A percentile compares a stretch with the other conserved stretches of the same genome.
Conservation (phyloP, 1,284 basidiomycete species). For the Moniliella sp. region DNA sequence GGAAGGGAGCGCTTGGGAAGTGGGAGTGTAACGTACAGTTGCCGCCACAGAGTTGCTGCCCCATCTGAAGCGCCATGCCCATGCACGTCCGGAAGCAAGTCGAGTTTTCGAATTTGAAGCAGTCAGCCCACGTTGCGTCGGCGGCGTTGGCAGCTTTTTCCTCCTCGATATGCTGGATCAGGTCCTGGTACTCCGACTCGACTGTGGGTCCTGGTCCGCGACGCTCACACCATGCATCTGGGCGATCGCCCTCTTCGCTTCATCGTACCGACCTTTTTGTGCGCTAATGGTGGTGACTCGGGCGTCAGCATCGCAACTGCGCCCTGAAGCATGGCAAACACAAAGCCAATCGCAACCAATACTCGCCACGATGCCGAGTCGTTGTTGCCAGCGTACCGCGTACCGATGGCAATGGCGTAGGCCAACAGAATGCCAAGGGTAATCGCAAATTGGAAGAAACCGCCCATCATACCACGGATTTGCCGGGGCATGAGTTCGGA, state of each 20-base stretch:
- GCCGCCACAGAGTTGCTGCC: constrained; percentile 54
- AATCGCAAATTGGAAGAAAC: constrained; percentile 41
- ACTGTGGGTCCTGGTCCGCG: no score
- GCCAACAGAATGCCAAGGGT: constrained; percentile 41
- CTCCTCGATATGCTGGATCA: constrained; percentile 10
- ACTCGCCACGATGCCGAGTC: constrained; percentile 47
- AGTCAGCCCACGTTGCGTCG: constrained; percentile 21
- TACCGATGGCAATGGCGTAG: constrained; percentile 37
- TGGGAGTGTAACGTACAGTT: constrained; percentile 25
- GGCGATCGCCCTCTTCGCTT: constrained; percentile 42
- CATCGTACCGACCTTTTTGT: constrained; percentile 40
- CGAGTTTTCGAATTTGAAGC: constrained; percentile 19
- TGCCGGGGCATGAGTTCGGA: constrained; percentile 55
- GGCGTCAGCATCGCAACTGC: constrained; percentile 54
- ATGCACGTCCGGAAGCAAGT: constrained; percentile 29
- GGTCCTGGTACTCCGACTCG: constrained; percentile 22
- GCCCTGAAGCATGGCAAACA: constrained; percentile 48
- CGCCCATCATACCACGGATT: constrained; percentile 52
- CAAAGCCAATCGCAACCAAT: constrained; percentile 49
- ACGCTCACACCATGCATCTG: no score
- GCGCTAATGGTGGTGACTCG: constrained; percentile 49
- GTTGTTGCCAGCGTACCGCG: no score
- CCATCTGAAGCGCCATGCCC: constrained; percentile 46
- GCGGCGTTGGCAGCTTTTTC: constrained; percentile 9
- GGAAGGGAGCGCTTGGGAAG: constrained; percentile 8